Evolutionary conservation across 345 rosid genomes (phyloP).

Genomic region (Theobroma cacao): DNA sequence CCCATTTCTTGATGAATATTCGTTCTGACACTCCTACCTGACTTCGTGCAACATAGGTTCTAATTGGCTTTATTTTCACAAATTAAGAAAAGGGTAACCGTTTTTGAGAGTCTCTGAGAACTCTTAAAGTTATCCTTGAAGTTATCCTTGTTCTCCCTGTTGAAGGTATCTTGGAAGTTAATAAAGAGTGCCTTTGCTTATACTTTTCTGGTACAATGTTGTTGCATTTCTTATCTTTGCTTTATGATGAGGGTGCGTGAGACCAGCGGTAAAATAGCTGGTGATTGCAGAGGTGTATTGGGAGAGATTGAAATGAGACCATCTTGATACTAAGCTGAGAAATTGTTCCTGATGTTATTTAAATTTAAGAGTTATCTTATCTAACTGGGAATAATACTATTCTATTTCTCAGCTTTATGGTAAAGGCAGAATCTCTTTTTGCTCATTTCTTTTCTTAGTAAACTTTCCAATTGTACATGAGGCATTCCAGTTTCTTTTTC

Average conservation of each 20-base stretch:
- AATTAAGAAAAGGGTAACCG: background rate
- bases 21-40: background rate
- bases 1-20: background rate
- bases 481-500: slow-evolving; percentile 1
- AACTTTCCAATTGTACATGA: background rate
- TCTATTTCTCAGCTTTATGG: background rate
- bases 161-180: background rate
- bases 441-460: background rate
- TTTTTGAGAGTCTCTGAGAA: background rate
- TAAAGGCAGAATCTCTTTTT: background rate
- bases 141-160: background rate
- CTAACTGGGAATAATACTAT: background rate
- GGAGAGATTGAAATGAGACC: background rate
- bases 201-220: background rate
- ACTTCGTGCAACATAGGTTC: background rate
- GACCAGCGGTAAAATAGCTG: background rate
- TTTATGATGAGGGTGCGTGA: background rate
- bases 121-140: background rate
- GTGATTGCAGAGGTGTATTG: background rate
- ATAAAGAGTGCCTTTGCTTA: background rate
- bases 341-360: background rate
- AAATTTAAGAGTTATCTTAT: background rate
- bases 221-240: background rate
- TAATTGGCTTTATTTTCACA: background rate
- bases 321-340: background rate